Evolutionary conservation across 2,329 filamentous ascomycete species (phyloP), one percentile per base, ranked within the genome.

Genomic region (Dactylonectria macrodidyma): DNA sequence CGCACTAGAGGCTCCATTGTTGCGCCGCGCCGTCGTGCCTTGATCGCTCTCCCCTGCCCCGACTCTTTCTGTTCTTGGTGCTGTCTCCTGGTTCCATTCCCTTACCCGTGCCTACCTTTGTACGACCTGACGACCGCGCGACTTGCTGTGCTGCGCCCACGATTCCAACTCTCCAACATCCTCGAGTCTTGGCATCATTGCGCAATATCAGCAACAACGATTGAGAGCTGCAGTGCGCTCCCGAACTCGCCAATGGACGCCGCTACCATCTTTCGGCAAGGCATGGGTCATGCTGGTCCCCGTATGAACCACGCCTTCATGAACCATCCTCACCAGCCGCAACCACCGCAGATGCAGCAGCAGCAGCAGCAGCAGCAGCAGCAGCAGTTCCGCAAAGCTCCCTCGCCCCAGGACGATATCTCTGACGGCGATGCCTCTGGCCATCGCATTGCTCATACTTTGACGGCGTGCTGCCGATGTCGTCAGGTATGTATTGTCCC

Each of bases 391-490:
- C 76, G 78, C 55, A 76, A 64, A 56, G 74, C 75, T 44, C 76
- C 75, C 34, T 72, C 75, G 14, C 68, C 74, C 12, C 78, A 79
- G 46, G 83, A 85, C 56, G 84, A 85, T 47, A 79, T 82, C 36
- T 82, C 79, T 52, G 87, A 89, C 77, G 79, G 74, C 61, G 88
- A 89, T 66, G 82, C 85, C 75, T 81, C 85, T 74, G 81, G 87
- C 65, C 85, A 88, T 77, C 86, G 92, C 72, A 91, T 95, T 72
- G 92, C 92, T 34, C 92, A 95, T 78, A 95, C 93, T 6, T 81
- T 95, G 76, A 94, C 93, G 57, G 93, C 93, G 24, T 95, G 93
- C 77, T 94, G 91, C 77, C 90, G 93, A 69, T 95, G 93, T 81
- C 89, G 93, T 79, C 91, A 93, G 86, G 93, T 94, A 83, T 79